Evolutionary conservation across 352 stramenopile species (phyloP).

Genomic region (Pilasporangium apinafurcum): DNA sequence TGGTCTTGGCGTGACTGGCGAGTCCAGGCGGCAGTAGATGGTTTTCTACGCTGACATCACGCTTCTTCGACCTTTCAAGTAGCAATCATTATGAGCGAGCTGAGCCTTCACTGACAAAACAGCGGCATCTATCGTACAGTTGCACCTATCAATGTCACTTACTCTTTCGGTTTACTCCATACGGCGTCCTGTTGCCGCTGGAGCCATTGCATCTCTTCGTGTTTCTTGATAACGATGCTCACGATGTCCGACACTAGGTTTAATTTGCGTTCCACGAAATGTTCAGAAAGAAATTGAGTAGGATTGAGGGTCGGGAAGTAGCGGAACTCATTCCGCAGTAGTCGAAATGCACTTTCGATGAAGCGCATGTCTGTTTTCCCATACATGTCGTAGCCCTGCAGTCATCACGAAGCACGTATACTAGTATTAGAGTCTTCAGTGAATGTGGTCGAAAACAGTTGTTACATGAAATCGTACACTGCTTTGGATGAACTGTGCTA

Average conservation of each 20-base stretch:
- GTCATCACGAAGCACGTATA: not conserved
- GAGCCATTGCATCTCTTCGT: slow-evolving; percentile 29
- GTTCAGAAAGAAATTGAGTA: slow-evolving; percentile 54
- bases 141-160: slow-evolving; percentile 2
- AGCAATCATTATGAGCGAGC: no score
- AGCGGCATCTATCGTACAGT: not conserved
- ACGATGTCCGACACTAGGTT: slow-evolving; percentile 50
- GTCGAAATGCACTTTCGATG: slow-evolving; percentile 62
- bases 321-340: slow-evolving; percentile 65
- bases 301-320: slow-evolving; percentile 59
- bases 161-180: slow-evolving; percentile 39
- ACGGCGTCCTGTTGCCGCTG: slow-evolving; percentile 43
- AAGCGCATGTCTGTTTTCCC: slow-evolving; percentile 77
- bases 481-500: slow-evolving; percentile 44
- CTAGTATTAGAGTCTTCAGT: not conserved
- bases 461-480: not conserved
- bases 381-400: slow-evolving; percentile 58
- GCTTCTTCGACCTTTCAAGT: slow-evolving; percentile 5
- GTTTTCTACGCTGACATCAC: slow-evolving; percentile 22
- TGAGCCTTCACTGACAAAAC: no score
- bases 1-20: slow-evolving; percentile 18
- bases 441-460: no score
- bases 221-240: slow-evolving; percentile 34
- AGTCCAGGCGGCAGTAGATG: slow-evolving; percentile 21
- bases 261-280: slow-evolving; percentile 58